Base-by-base conservation (phyloP, 306 rosid species). In the Casuarina glauca region DNA sequence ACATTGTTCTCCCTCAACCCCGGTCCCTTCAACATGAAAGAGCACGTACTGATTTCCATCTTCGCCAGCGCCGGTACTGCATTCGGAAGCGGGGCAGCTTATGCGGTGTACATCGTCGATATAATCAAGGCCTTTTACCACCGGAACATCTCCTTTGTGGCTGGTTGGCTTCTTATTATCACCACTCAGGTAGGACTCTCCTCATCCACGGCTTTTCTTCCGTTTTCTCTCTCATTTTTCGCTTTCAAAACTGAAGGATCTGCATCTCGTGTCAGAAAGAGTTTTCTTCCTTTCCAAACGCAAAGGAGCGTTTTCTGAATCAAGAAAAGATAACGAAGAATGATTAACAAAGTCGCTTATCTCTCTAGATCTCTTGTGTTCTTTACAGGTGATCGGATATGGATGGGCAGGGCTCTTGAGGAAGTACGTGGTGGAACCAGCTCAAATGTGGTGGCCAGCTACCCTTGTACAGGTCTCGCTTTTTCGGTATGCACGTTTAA, bases 391-490 rank as follows among this genome's bases (percentile, higher is more conserved):
- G 3, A 61, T 93, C 16, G 97, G 97, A 32, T 91, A 93, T 2
- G 97, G 98, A 0, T 93, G 98, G 93, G 97, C 98, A 4, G 96
- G 98, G 50, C 72, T 93, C 9, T 43, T 91, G 10, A 87, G 97
- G 74, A 91, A 90, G 71, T 93, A 93, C 17, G 92, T 91, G 61
- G 97, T 93, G 44, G 98, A 93, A 63, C 97, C 98, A 0, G 97
- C 97, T 20, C 91, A 93, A 45, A 91, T 93, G 98, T 93, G 98
- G 97, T 93, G 98, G 98, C 98, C 98, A 5, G 45, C 71, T n/a
- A 91, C 91, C n/a, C 97, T 93, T 2, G 98, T 91, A 20, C 98
- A 91, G 63, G 97, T 93, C 61, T 93, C 98, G 1, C 92, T 93
- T 64, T 93, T 93, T 83, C 79, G 97, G 98, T 93, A 76, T 0